Evolutionary conservation across 768 basidiomycete genomes (phyloP).

Genomic region (Leucosporidium yakuticum): DNA sequence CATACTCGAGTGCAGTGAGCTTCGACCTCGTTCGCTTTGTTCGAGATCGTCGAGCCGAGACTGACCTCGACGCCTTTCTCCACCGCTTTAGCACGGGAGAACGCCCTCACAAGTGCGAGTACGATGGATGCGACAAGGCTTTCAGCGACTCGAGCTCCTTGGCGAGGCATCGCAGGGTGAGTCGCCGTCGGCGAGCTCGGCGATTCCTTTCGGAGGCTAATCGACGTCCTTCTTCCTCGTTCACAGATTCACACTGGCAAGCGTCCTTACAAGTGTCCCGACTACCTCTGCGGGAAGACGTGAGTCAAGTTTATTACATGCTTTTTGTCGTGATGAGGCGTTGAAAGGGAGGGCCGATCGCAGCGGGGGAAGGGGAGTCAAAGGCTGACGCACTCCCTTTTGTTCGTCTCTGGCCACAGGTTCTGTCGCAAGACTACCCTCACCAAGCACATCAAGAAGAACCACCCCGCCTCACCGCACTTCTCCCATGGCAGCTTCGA

Average conservation of each 20-base stretch:
- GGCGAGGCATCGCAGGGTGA: slow-evolving; percentile 69
- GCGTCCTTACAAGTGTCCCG: slow-evolving; percentile 43
- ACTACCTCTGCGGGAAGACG: slow-evolving; percentile 39
- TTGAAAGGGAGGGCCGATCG: too few relatives aligned
- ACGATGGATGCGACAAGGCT: slow-evolving; percentile 47
- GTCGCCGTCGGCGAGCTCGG: neutral
- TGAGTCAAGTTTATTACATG: neutral
- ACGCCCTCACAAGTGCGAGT: slow-evolving; percentile 80
- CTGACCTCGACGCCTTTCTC: neutral
- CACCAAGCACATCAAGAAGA: slow-evolving; percentile 43
- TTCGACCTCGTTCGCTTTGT: neutral
- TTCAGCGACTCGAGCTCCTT: slow-evolving; percentile 72
- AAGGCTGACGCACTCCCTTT: neutral
- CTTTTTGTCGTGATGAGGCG: neutral
- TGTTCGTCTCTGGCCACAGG: neutral
- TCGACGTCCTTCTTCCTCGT: neutral
- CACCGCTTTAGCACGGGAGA: slow-evolving; percentile 56
- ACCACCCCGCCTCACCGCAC: slow-evolving; percentile 28
- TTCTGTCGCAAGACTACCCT: slow-evolving; percentile 46
- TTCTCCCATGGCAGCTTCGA: neutral
- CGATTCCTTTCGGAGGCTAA: neutral
- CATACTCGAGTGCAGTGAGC: slow-evolving; percentile 66
- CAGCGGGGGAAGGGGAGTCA: too few relatives aligned
- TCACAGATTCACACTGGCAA: slow-evolving; percentile 42
- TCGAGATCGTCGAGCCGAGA: neutral